Evolutionary conservation across 805 yeast species (phyloP).

Genomic region (Isabelozyma heimii): DNA sequence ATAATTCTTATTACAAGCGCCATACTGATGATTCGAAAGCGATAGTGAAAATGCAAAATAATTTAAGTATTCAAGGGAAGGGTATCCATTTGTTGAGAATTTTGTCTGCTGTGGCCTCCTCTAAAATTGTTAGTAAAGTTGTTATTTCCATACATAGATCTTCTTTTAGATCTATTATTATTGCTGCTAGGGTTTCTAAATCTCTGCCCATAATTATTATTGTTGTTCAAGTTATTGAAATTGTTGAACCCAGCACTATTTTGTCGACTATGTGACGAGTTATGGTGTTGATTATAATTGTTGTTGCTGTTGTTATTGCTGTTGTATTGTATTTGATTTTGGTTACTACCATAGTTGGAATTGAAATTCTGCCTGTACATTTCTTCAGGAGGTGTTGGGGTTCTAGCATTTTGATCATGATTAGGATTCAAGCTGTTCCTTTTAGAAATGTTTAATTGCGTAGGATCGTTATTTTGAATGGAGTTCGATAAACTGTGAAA

Average conservation of each 20-base stretch:
- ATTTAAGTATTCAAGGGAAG: slow-evolving; percentile 3
- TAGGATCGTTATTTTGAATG: slow-evolving; percentile 8
- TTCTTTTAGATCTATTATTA: slow-evolving; percentile 23
- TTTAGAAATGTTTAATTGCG: slow-evolving; percentile 16
- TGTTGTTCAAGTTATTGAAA: slow-evolving; percentile 3
- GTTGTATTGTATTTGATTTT: slow-evolving; percentile 4
- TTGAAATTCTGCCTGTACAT: background rate
- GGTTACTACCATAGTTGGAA: slow-evolving; percentile 1
- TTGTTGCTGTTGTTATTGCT: slow-evolving; percentile 5
- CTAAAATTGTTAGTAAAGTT: slow-evolving; percentile 9
- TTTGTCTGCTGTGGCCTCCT: slow-evolving; percentile 5
- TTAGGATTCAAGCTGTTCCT: slow-evolving; percentile 4
- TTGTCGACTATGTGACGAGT: background rate
- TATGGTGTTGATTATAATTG: slow-evolving; percentile 5
- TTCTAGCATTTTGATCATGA: slow-evolving; percentile 12
- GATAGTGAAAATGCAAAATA: background rate
- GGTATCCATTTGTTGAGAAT: slow-evolving; percentile 6
- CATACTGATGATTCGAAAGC: background rate
- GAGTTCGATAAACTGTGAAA: slow-evolving; percentile 4
- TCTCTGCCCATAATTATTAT: slow-evolving; percentile 6
- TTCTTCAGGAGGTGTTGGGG: slow-evolving; percentile 25
- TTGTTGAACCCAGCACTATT: slow-evolving; percentile 4
- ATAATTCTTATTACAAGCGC: background rate
- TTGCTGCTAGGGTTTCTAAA: slow-evolving; percentile 5
- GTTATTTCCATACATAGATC: slow-evolving; percentile 28